Base-by-base conservation (phyloP, 1,284 basidiomycete species). In the Heterobasidion occidentale region DNA sequence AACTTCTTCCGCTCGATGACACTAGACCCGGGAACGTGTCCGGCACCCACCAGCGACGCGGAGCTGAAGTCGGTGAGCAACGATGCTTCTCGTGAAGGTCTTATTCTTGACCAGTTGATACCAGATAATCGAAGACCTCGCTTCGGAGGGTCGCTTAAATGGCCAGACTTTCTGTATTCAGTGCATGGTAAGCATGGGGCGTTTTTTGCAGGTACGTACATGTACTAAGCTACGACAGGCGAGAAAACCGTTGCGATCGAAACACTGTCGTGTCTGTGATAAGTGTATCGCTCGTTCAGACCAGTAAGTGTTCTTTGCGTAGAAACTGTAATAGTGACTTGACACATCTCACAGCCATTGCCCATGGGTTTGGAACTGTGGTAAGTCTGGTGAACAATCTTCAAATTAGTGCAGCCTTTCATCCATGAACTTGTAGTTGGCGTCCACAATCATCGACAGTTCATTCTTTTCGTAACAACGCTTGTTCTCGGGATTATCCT, bases 351-450 rank as follows among this genome's bases (percentile, higher is more conserved):
- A 14, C 58, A 94, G 92, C 65, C 95, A 98, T 67, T 98, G 96
- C 66, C 97, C 97, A 8, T 99, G 96, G 96, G 87, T 98, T n/a
- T 97, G 94, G 90, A 98, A 98, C 72, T 98, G 96, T 69, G 86
- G 91, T 92, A 67, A 46, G 88, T 74, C 3, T 20, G 9, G 36
- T 56, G n/a, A 52, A 44, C 46, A 42, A 15, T 42, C 3, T 52
- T 55, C 7, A 56, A 42, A 57, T 57, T 20, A 15, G 9, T 51
- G 8, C 4, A 52, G 9, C 52, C 35, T 53, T 38, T 52, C n/a
- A 53, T 6, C 34, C 34, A 48, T 60, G 36, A 56, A 7, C 17
- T 11, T 46, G 15, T 64, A 92, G 92, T 99, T 56, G 97, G 97
- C n/a, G 79, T 84, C 52, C 88, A 91, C 61, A 99, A 99, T 66